Evolutionary conservation across 352 stramenopile genomes (phyloP).

Genomic region (Phytophthora cactorum): DNA sequence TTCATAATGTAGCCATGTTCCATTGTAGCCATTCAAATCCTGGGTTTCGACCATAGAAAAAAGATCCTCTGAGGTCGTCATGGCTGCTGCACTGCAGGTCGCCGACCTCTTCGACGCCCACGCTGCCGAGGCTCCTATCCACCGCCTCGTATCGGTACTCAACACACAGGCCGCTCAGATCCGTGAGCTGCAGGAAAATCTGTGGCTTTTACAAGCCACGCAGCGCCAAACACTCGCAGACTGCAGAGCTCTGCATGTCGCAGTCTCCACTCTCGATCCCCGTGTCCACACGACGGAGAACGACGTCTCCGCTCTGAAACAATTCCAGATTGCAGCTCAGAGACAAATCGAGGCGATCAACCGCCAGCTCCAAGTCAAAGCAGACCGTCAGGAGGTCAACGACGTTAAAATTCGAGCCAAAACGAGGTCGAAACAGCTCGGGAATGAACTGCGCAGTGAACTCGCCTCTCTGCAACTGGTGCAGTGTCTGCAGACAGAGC

Average conservation of each 20-base stretch:
- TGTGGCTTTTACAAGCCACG: conserved; percentile 40
- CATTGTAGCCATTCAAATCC: neutral
- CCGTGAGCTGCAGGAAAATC: conserved; percentile 34
- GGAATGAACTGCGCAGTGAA: conserved; percentile 34
- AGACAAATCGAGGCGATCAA: conserved; percentile 22
- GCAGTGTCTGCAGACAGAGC: conserved; percentile 56
- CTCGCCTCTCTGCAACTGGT: conserved; percentile 40
- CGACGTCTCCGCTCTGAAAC: conserved; percentile 2
- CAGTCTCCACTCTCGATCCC: conserved; percentile 10
- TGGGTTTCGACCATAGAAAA: conserved; percentile 5
- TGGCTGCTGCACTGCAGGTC: conserved; percentile 31
- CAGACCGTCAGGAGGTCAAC: conserved; percentile 30
- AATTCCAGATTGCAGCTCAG: conserved; percentile 10
- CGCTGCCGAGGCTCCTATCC: conserved; percentile 52
- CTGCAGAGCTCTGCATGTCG: conserved; percentile 13
- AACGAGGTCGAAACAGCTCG: conserved; percentile 25
- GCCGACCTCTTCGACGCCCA: conserved; percentile 64
- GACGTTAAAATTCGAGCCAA: conserved; percentile 20
- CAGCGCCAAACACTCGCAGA: conserved; percentile 39
- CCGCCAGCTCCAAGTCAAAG: conserved; percentile 26
- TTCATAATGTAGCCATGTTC: conserved; percentile 11
- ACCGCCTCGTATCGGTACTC: conserved; percentile 67
- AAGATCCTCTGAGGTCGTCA: conserved; percentile 15
- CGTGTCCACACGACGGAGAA: conserved; percentile 19
- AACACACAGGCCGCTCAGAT: conserved; percentile 60